Conservation (phyloP, 2,329 filamentous ascomycete species). For the Pseudocercospora cruenta region DNA sequence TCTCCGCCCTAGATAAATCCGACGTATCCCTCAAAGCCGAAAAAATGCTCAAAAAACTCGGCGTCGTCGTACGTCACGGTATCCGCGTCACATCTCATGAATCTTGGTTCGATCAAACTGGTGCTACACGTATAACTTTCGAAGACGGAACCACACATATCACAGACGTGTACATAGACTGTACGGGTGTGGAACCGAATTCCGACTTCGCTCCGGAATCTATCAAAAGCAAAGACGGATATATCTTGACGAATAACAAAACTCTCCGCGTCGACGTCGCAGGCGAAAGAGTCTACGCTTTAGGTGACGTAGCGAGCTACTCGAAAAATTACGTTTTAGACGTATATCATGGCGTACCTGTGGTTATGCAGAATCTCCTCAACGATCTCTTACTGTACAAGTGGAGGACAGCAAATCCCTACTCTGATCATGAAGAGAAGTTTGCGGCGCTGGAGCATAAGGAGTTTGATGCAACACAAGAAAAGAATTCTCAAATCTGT, state of each 20-base stretch:
- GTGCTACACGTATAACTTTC: slow-evolving; percentile 32
- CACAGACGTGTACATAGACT: slow-evolving; percentile 43
- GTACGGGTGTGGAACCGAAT: slow-evolving; percentile 41
- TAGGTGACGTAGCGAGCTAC: slow-evolving; percentile 42
- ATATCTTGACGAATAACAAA: slow-evolving; percentile 32
- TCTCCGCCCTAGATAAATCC: slow-evolving; percentile 23
- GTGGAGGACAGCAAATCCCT: slow-evolving; percentile 31
- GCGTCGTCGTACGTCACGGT: slow-evolving; percentile 38
- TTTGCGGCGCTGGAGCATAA: slow-evolving; percentile 33
- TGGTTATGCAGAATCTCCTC: slow-evolving; percentile 40
- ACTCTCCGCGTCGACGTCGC: slow-evolving; percentile 38
- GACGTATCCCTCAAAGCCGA: slow-evolving; percentile 38
- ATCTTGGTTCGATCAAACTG: slow-evolving; percentile 29
- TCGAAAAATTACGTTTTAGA: slow-evolving; percentile 39
- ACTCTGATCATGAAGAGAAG: slow-evolving; percentile 32
- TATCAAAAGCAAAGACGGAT: slow-evolving; percentile 35
- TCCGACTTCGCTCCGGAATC: slow-evolving; percentile 34
- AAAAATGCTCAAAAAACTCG: slow-evolving; percentile 36
- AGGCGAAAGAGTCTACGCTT: slow-evolving; percentile 39
- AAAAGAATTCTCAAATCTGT: slow-evolving; percentile 31
- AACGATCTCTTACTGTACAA: slow-evolving; percentile 40
- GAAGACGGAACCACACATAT: slow-evolving; percentile 37
- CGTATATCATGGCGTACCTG: slow-evolving; percentile 42
- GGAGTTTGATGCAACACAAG: slow-evolving; percentile 17
- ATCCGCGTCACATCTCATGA: slow-evolving; percentile 31